A percentile compares a stretch with the other conserved stretches of the same genome.
Conservation (phyloP, 495 filamentous ascomycete species). For the Podospora conica region DNA sequence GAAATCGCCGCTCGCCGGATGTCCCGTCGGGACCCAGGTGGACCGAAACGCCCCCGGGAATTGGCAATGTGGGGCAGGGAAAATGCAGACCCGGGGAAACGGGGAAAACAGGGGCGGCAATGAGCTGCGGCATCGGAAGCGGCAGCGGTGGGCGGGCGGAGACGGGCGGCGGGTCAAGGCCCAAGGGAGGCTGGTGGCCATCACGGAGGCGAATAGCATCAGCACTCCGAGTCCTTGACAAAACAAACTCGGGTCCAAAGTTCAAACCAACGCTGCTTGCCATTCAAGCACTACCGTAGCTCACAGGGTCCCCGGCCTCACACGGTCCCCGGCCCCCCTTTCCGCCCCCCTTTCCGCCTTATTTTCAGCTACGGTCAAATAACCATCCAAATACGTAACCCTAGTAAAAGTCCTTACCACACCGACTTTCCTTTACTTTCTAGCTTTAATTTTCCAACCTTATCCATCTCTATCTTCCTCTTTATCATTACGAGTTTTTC, state of each 20-base stretch:
- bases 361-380: too few species aligned
- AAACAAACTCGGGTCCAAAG: background rate
- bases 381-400: too few species aligned
- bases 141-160: slow-evolving; percentile 18
- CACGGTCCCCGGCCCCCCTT: too few species aligned
- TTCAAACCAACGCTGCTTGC: background rate
- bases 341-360: too few species aligned
- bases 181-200: too few species aligned
- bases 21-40: slow-evolving; percentile 13
- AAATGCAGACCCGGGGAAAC: slow-evolving; percentile 18
- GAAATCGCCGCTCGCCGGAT: background rate
- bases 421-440: too few species aligned
- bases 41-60: slow-evolving; percentile 11
- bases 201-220: background rate
- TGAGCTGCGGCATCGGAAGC: slow-evolving; percentile 21
- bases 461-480: background rate
- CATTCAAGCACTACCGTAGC: background rate
- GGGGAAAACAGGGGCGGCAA: background rate
- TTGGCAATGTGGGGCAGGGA: slow-evolving; percentile 14
- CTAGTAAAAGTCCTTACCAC: too few species aligned
- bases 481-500: background rate
- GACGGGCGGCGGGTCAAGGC: background rate
- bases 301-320: too few species aligned
- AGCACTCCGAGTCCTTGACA: too few species aligned
- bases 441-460: too few species aligned